phyloP scores from a whole-genome alignment of 106 monocot genomes.

The Agapanthus africanus region DNA sequence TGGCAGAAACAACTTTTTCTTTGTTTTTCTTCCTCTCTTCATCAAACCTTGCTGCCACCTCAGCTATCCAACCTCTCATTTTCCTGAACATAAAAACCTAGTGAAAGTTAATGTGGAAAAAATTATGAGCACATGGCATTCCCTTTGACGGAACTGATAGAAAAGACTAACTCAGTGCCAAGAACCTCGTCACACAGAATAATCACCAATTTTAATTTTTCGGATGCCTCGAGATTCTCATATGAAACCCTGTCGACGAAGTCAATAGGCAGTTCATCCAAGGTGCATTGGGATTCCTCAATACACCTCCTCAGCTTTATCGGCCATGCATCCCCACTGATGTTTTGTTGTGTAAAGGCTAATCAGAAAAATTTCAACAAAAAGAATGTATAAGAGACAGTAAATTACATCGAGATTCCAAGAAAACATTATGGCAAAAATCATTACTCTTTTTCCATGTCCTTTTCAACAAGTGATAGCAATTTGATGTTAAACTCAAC shows the following conservation, averaged over 20 bases:
- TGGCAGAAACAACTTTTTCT: slow-evolving; percentile 35
- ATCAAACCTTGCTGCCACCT: slow-evolving; percentile 37
- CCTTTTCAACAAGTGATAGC: slow-evolving; percentile 38
- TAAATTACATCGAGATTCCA: no score
- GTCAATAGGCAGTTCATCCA: slow-evolving; percentile 24
- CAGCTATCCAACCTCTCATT: slow-evolving; percentile 47
- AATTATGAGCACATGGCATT: no score
- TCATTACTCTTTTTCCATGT: slow-evolving; percentile 6
- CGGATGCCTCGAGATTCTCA: slow-evolving; percentile 33
- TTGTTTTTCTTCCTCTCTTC: slow-evolving; percentile 36
- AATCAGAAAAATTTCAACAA: no score
- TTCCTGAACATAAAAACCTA: slow-evolving; percentile 38
- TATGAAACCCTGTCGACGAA: slow-evolving; percentile 25
- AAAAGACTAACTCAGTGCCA: slow-evolving; percentile 53
- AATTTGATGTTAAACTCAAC: slow-evolving; percentile 52
- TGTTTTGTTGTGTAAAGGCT: no score
- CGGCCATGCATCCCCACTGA: slow-evolving; percentile 41
- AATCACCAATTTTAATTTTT: slow-evolving; percentile 52
- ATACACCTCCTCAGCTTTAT: slow-evolving; percentile 39
- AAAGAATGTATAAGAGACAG: no score
- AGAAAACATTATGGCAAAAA: no score
- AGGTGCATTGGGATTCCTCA: slow-evolving; percentile 21
- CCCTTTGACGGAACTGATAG: no score
- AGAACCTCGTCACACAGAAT: slow-evolving; percentile 81
- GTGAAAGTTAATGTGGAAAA: background rate